Conservation (phyloP, 2,329 filamentous ascomycete genomes). For the Colletotrichum plurivorum region DNA sequence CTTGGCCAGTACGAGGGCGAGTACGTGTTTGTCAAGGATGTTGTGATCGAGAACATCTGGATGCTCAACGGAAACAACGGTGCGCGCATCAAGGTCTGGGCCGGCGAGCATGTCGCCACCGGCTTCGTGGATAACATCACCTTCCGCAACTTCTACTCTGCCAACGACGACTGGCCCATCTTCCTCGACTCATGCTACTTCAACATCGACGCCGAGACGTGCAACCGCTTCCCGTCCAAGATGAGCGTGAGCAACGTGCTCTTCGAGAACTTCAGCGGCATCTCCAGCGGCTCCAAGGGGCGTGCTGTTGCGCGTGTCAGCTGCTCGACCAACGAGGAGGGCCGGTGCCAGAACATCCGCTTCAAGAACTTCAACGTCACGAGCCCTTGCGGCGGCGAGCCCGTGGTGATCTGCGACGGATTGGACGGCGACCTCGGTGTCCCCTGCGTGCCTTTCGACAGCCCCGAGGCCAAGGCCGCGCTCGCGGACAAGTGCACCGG, state of each 20-base stretch:
- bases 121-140: slow-evolving; percentile 74
- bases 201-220: slow-evolving; percentile 64
- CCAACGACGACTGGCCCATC: slow-evolving; percentile 70
- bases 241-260: slow-evolving; percentile 72
- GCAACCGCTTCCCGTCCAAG: slow-evolving; percentile 65
- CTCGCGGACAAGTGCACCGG: slow-evolving; percentile 49
- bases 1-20: slow-evolving; percentile 70
- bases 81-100: slow-evolving; percentile 73
- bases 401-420: slow-evolving; percentile 66
- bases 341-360: slow-evolving; percentile 69
- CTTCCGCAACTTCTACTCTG: slow-evolving; percentile 71
- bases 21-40: slow-evolving; percentile 68
- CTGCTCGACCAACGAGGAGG: slow-evolving; percentile 65
- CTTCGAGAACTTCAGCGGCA: slow-evolving; percentile 71
- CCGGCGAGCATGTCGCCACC: slow-evolving; percentile 68
- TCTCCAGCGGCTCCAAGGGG: slow-evolving; percentile 69
- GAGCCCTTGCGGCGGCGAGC: slow-evolving; percentile 60
- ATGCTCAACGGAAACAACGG: slow-evolving; percentile 66
- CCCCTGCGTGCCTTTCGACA: slow-evolving; percentile 53
- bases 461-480: slow-evolving; percentile 48
- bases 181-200: slow-evolving; percentile 76
- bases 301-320: slow-evolving; percentile 67
- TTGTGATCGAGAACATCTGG: slow-evolving; percentile 71
- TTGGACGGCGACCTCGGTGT: slow-evolving; percentile 54
- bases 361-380: slow-evolving; percentile 69